phyloP scores from a whole-genome alignment of 805 yeast genomes.

The Groenewaldozyma tartarivorans region DNA sequence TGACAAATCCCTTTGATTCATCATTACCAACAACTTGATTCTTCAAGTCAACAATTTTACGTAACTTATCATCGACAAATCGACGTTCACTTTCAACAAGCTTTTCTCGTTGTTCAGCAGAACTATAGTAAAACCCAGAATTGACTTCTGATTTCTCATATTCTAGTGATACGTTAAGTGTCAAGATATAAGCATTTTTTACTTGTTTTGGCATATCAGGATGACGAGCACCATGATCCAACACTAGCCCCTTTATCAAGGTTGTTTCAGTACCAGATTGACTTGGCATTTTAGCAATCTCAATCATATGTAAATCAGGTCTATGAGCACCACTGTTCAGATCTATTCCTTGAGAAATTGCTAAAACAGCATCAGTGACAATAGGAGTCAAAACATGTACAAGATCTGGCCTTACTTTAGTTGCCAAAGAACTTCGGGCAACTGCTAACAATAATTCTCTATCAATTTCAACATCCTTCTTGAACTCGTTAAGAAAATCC shows the following conservation, averaged over 20 bases:
- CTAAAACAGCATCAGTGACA: conserved; percentile 90
- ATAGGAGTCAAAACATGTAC: conserved; percentile 82
- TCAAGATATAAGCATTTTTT: conserved; percentile 74
- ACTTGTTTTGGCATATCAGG: conserved; percentile 96
- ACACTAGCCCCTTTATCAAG: conserved; percentile 78
- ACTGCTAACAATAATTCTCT: conserved; percentile 86
- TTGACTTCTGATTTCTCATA: conserved; percentile 97
- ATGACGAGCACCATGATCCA: conserved; percentile 98
- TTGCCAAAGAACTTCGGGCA: conserved; percentile 79
- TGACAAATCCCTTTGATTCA: conserved; percentile 71
- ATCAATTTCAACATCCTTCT: conserved; percentile 45
- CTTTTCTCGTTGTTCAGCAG: conserved; percentile 93
- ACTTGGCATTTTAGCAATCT: conserved; percentile 97
- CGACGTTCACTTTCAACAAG: conserved; percentile 86
- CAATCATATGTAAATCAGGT: conserved; percentile 93
- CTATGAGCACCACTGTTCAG: conserved; percentile 21
- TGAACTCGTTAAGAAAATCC: conserved; percentile 58
- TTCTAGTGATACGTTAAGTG: conserved; percentile 87
- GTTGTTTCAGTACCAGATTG: conserved; percentile 75
- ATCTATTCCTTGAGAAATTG: conserved; percentile 47
- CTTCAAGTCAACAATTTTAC: conserved; percentile 85
- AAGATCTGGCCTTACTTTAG: conserved; percentile 73
- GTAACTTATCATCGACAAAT: conserved; percentile 88
- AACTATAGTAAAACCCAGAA: conserved; percentile 87
- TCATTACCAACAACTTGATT: conserved; percentile 80